Evolutionary conservation across 1,284 basidiomycete genomes (phyloP).

Genomic region (Wolfiporia cocos): DNA sequence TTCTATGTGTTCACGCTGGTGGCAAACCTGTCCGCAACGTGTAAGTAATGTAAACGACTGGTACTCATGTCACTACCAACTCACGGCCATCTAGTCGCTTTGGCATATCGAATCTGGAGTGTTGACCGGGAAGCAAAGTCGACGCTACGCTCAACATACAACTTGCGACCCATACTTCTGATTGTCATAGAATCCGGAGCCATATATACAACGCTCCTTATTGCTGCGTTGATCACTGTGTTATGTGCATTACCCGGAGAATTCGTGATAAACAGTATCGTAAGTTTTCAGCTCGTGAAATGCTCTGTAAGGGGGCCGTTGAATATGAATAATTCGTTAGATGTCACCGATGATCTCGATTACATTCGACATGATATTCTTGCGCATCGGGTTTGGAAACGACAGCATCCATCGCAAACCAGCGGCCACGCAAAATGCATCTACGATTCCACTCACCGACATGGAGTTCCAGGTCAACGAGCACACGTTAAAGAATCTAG

Average conservation of each 20-base stretch:
- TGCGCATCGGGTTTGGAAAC: slow-evolving; percentile 5
- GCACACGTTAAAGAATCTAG: too few species aligned
- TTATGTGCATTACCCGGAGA: slow-evolving; percentile 3
- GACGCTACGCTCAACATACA: not conserved
- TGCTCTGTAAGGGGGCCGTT: not conserved
- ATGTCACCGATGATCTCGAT: slow-evolving; percentile 4
- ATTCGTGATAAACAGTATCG: slow-evolving; percentile 5
- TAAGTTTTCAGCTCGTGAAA: not conserved
- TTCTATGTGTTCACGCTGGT: slow-evolving; percentile 4
- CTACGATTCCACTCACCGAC: too few species aligned
- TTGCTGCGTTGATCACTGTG: slow-evolving; percentile 4
- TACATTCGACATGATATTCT: slow-evolving; percentile 5
- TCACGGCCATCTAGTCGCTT: not conserved
- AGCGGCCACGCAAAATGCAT: too few species aligned
- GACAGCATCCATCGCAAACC: too few species aligned
- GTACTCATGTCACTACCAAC: not conserved
- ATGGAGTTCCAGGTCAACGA: too few species aligned
- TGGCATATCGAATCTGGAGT: slow-evolving; percentile 2
- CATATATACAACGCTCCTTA: slow-evolving; percentile 4
- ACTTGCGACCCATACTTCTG: slow-evolving; percentile 1
- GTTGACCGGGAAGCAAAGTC: slow-evolving; percentile 1
- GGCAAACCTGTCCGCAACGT: slow-evolving; percentile 2
- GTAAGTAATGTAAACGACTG: not conserved
- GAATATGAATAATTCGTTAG: not conserved
- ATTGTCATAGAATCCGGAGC: slow-evolving; percentile 4